These are phyloP conservation scores for Penicillium alfredii DNA, from an alignment of 495 filamentous ascomycete genomes.

Conservation along the genomic window DNA sequence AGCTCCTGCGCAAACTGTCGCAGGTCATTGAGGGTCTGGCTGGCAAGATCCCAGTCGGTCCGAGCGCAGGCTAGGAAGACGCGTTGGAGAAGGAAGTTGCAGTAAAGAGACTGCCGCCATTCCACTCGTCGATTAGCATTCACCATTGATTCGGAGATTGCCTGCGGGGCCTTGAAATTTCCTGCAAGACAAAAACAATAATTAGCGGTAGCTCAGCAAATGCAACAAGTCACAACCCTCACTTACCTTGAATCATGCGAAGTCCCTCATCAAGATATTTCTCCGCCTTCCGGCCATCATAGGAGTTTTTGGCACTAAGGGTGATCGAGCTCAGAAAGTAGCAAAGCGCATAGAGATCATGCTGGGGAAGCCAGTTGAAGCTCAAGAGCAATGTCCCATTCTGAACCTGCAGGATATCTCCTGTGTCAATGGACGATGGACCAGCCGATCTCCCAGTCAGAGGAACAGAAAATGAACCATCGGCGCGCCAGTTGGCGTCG, in stretches of 20 bases:
- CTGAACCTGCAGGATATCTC: slow-evolving; percentile 41
- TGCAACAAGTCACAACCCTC: too few species aligned
- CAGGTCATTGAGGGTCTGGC: slow-evolving; percentile 37
- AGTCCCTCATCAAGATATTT: slow-evolving; percentile 63
- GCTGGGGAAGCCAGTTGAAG: slow-evolving; percentile 60
- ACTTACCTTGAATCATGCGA: slow-evolving; percentile 50
- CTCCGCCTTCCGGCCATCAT: slow-evolving; percentile 60
- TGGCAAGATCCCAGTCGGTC: slow-evolving; percentile 58
- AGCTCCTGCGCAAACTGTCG: slow-evolving; percentile 29
- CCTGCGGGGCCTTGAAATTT: slow-evolving; percentile 36
- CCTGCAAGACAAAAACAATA: too few species aligned
- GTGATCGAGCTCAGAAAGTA: slow-evolving; percentile 69
- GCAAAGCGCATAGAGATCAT: slow-evolving; percentile 65
- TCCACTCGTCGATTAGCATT: slow-evolving; percentile 37
- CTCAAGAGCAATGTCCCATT: slow-evolving; percentile 43
- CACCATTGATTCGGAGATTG: slow-evolving; percentile 42
- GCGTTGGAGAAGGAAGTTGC: slow-evolving; percentile 53
- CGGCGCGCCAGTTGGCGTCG: slow-evolving; percentile 53
- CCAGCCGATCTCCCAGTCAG: slow-evolving; percentile 50
- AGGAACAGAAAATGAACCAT: slow-evolving; percentile 70
- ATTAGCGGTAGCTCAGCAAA: too few species aligned
- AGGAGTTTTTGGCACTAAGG: slow-evolving; percentile 53
- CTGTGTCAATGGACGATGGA: slow-evolving; percentile 41
- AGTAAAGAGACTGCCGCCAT: slow-evolving; percentile 50
- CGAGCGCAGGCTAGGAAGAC: slow-evolving; percentile 54